Conservation (phyloP, 495 filamentous ascomycete genomes). For the Astrothelium subdiscretum region DNA sequence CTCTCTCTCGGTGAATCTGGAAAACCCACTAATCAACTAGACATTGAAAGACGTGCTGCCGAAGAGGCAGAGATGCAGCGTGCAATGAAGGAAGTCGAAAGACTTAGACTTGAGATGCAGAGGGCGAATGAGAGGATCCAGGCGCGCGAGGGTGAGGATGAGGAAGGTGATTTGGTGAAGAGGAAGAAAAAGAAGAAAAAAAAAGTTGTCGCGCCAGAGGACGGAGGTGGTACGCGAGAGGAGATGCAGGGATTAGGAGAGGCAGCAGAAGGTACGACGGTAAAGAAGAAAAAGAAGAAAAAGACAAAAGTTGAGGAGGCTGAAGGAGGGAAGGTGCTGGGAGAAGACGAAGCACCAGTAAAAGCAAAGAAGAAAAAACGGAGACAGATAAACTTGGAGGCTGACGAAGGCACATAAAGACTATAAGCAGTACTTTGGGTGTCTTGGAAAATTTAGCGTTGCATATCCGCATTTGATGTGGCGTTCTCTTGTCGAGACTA, state of each 20-base stretch:
- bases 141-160: conserved; percentile 53
- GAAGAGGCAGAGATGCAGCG: conserved; percentile 75
- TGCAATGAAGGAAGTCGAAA: conserved; percentile 78
- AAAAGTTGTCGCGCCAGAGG: conserved; percentile 16
- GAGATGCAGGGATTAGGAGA: not conserved
- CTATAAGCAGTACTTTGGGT: not conserved
- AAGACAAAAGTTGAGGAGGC: conserved; percentile 17
- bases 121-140: conserved; percentile 72
- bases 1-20: conserved; percentile 46
- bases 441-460: not conserved
- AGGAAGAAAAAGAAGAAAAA: conserved; percentile 60
- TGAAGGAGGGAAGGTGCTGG: conserved; percentile 7
- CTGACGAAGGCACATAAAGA: conserved; percentile 1
- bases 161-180: conserved; percentile 62
- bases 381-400: conserved; percentile 16
- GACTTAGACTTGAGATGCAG: conserved; percentile 80
- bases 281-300: conserved; percentile 44
- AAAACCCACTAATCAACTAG: conserved; percentile 19
- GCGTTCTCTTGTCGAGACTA: not conserved
- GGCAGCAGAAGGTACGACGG: conserved; percentile 15
- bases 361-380: conserved; percentile 22
- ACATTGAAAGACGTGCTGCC: conserved; percentile 42
- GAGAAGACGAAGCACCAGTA: not conserved
- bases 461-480: not conserved
- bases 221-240: conserved; percentile 4